These are phyloP conservation scores for Flaveria floridana DNA, from an alignment of 140 eudicot species.

Conservation along the genomic window DNA sequence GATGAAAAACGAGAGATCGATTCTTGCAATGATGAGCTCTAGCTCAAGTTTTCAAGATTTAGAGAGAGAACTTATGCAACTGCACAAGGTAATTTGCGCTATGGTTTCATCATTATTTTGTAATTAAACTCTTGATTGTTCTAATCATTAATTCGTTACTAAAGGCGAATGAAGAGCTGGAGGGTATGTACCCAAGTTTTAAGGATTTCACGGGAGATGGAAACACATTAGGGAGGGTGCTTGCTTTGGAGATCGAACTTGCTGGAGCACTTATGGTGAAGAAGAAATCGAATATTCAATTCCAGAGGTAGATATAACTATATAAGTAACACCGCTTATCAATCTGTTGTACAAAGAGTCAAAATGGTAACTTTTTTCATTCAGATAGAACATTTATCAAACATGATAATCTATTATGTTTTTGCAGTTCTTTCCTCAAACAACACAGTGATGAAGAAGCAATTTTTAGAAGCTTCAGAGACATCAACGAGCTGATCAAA, in stretches of 20 bases:
- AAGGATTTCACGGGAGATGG: conserved; percentile 56
- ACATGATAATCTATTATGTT: conserved; percentile 16
- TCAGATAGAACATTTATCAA: neutral
- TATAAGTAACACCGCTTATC: neutral
- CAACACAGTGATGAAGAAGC: conserved; percentile 87
- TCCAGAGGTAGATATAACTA: conserved; percentile 58
- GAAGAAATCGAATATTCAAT: conserved; percentile 56
- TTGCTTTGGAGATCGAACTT: conserved; percentile 91
- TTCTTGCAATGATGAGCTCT: conserved; percentile 34
- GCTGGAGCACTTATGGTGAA: conserved; percentile 77
- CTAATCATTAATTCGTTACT: neutral
- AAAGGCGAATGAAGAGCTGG: conserved; percentile 78
- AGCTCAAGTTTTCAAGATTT: conserved; percentile 51
- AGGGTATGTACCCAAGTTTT: conserved; percentile 59
- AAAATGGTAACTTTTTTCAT: conserved; percentile 17
- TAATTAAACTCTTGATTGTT: conserved; percentile 4
- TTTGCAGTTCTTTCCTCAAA: conserved; percentile 78
- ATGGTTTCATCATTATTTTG: neutral
- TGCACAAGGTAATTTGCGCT: conserved; percentile 56
- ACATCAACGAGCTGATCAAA: conserved; percentile 80
- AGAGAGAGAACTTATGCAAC: conserved; percentile 50
- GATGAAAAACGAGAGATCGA: conserved; percentile 61
- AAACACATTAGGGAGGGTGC: conserved; percentile 78
- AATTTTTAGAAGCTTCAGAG: conserved; percentile 76
- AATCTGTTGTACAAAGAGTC: neutral